A percentile compares a stretch with the other conserved stretches of the same genome.
Conservation (phyloP, 495 filamentous ascomycete genomes). For the Penicillium nucicola region DNA sequence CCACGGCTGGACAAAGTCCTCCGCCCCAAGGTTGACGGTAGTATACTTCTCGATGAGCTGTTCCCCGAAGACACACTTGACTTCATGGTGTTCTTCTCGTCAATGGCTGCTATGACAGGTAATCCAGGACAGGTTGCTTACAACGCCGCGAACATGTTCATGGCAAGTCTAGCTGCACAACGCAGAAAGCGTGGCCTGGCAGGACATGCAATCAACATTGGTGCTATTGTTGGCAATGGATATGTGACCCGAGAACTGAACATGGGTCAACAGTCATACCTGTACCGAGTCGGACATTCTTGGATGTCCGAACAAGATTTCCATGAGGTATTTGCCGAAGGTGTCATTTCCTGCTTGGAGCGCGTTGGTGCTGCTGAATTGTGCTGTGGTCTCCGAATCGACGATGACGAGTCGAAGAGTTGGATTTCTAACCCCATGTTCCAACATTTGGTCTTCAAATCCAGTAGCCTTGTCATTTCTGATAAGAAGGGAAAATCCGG, state of each 20-base stretch:
- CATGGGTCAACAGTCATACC: constrained; percentile 23
- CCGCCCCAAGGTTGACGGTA: constrained; percentile 49
- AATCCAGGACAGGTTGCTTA: constrained; percentile 51
- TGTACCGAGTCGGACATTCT: constrained; percentile 22
- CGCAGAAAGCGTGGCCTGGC: constrained; percentile 32
- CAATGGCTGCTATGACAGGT: constrained; percentile 27
- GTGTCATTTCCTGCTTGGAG: constrained; percentile 32
- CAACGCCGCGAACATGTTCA: constrained; percentile 56
- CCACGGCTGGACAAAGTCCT: constrained; percentile 47
- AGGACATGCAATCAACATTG: constrained; percentile 53
- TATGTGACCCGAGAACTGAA: constrained; percentile 37
- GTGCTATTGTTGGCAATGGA: constrained; percentile 54
- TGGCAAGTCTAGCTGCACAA: constrained; percentile 36
- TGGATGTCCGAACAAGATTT: constrained; percentile 59
- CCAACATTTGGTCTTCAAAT: constrained; percentile 14
- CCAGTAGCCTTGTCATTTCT: constrained; percentile 8
- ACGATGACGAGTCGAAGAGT: constrained; percentile 30
- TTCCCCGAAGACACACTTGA: constrained; percentile 39
- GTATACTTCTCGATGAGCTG: constrained; percentile 28
- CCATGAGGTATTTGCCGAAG: constrained; percentile 58
- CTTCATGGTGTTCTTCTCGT: constrained; percentile 43
- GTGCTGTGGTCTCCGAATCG: constrained; percentile 22
- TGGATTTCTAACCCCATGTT: constrained; percentile 27
- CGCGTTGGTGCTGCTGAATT: not conserved
- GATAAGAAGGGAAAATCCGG: constrained; percentile 16